Percentiles rank a stretch among this genome's conserved stretches.
Conservation (phyloP, 345 rosid species). For the Bruguiera gymnorhiza region DNA sequence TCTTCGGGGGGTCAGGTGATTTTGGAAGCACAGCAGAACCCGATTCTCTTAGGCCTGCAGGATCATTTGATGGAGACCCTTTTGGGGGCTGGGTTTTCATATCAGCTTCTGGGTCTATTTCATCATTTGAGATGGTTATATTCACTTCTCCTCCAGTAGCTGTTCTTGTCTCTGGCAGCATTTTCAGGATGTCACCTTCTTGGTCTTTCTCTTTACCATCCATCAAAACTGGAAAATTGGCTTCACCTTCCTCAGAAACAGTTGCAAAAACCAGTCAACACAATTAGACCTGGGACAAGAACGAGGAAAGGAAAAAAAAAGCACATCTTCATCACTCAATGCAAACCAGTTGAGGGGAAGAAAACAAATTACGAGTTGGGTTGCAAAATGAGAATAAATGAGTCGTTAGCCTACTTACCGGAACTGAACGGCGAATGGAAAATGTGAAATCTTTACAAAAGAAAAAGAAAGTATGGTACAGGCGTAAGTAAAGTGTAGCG, state of each 20-base stretch:
- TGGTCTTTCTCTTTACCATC: neutral
- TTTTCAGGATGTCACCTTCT: neutral
- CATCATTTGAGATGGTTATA: conserved; percentile 40
- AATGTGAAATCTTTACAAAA: no score
- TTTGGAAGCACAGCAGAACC: neutral
- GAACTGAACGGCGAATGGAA: no score
- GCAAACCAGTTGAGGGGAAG: no score
- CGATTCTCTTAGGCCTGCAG: neutral
- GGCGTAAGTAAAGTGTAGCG: no score
- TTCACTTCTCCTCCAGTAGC: conserved; percentile 41
- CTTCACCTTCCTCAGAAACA: neutral
- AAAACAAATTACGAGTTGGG: no score
- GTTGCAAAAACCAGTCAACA: neutral
- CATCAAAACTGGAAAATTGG: neutral
- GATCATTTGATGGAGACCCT: conserved; percentile 23
- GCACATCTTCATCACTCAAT: no score
- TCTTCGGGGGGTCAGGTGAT: conserved; percentile 12
- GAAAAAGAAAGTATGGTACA: no score
- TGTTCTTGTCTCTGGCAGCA: conserved; percentile 1
- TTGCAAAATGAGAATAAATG: no score
- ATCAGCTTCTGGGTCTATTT: conserved; percentile 18
- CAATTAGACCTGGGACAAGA: no score
- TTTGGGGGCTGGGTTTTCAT: conserved; percentile 10
- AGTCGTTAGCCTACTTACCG: no score
- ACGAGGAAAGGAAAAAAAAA: no score